These are phyloP conservation scores for Coleophoma cylindrospora DNA, from an alignment of 2,329 filamentous ascomycete genomes.

Conservation along the genomic window DNA sequence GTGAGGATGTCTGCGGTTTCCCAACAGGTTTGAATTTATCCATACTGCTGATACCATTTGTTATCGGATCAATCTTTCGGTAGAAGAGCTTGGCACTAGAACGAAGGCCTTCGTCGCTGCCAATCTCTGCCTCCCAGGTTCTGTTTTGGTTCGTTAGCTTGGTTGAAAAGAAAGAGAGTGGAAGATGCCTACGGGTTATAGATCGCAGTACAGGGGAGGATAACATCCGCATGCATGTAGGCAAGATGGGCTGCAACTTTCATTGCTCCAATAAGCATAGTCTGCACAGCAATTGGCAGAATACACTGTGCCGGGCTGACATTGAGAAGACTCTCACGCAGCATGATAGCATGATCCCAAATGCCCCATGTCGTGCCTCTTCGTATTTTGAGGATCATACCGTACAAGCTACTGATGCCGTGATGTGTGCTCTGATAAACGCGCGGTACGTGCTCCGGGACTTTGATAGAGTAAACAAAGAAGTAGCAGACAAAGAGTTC, in stretches of 20 bases:
- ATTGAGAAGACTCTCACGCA: conserved; percentile 44
- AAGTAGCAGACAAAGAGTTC: conserved; percentile 34
- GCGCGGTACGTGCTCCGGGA: conserved; percentile 47
- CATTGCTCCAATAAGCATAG: conserved; percentile 33
- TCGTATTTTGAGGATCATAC: conserved; percentile 51
- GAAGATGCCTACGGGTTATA: conserved; percentile 40
- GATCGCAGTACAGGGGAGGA: conserved; percentile 44
- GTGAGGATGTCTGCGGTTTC: conserved; percentile 44
- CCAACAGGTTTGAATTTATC: conserved; percentile 47
- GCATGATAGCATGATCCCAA: conserved; percentile 54
- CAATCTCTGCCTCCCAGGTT: conserved; percentile 53
- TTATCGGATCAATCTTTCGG: conserved; percentile 50
- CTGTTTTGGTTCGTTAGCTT: conserved; percentile 2
- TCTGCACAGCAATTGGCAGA: conserved; percentile 35
- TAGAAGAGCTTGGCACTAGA: conserved; percentile 47
- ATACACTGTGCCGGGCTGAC: conserved; percentile 36
- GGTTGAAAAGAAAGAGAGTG: neutral
- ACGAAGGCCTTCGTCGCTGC: conserved; percentile 44
- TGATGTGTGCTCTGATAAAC: conserved; percentile 55
- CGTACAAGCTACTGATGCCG: conserved; percentile 48
- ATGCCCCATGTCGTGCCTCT: conserved; percentile 48
- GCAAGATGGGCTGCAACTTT: conserved; percentile 35
- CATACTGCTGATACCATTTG: conserved; percentile 52
- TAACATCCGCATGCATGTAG: conserved; percentile 47
- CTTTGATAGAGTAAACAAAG: conserved; percentile 52